Evolutionary conservation across 108 stramenopile species (phyloP).

Genomic region (Cyclostephanos invisitatus): DNA sequence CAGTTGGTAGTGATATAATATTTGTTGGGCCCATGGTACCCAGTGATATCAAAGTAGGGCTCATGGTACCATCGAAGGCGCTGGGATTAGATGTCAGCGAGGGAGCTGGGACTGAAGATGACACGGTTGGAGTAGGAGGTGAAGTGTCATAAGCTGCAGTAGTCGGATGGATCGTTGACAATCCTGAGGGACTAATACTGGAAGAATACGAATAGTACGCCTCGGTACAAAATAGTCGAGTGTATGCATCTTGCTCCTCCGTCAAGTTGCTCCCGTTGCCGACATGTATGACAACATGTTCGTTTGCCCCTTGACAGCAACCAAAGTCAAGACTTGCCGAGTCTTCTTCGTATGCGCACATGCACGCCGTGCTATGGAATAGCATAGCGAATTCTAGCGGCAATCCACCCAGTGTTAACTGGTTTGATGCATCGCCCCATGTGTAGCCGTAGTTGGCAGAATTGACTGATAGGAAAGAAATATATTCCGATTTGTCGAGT

Average conservation of each 20-base stretch:
- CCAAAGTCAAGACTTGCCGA: neutral
- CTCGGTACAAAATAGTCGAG: slow-evolving; percentile 27
- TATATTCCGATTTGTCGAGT: slow-evolving; percentile 18
- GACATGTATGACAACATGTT: slow-evolving; percentile 19
- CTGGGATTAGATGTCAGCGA: neutral
- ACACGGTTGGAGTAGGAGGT: neutral
- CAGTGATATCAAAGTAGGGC: too few species aligned
- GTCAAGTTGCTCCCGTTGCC: neutral
- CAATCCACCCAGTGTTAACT: slow-evolving; percentile 7
- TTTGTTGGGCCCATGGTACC: too few species aligned
- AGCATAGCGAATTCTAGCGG: slow-evolving; percentile 27
- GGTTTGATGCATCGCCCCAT: slow-evolving; percentile 2
- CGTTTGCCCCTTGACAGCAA: slow-evolving; percentile 15
- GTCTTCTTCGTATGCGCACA: slow-evolving; percentile 12
- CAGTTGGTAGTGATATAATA: too few species aligned
- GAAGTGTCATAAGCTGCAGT: neutral
- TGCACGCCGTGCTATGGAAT: slow-evolving; percentile 32
- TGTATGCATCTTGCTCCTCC: slow-evolving; percentile 10
- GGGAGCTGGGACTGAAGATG: neutral
- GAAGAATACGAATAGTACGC: slow-evolving; percentile 11
- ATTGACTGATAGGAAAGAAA: slow-evolving; percentile 19
- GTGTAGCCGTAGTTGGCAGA: slow-evolving; percentile 15
- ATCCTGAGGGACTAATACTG: neutral
- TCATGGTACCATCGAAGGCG: too few species aligned
- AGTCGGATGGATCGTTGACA: neutral